Conservation (phyloP, 306 rosid species). For the Pterocarpus santalinus region DNA sequence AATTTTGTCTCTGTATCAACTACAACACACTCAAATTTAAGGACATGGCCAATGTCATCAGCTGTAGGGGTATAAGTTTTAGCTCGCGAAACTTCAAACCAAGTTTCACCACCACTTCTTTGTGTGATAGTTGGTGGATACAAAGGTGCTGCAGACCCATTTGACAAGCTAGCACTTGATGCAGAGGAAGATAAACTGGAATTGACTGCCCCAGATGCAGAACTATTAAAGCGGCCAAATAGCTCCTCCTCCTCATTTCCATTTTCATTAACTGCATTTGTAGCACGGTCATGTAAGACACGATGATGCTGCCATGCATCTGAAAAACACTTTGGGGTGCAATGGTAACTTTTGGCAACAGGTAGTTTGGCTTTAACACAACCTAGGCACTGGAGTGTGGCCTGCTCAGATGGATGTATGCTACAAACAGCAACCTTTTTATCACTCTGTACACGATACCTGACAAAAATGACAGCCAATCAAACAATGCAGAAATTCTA, state of each 20-base stretch:
- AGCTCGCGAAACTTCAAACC: slow-evolving; percentile 87
- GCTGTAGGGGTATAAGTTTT: slow-evolving; percentile 89
- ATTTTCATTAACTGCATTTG: slow-evolving; percentile 90
- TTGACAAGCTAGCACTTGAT: slow-evolving; percentile 76
- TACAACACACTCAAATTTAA: slow-evolving; percentile 92
- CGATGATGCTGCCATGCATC: slow-evolving; percentile 99
- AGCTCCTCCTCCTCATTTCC: slow-evolving; percentile 88
- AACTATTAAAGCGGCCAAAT: slow-evolving; percentile 79
- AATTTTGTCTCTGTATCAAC: slow-evolving; percentile 79
- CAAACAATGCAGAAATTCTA: neutral
- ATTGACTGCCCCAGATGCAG: slow-evolving; percentile 66
- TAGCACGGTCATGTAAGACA: slow-evolving; percentile 93
- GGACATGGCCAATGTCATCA: slow-evolving; percentile 93
- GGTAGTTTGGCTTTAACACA: slow-evolving; percentile 89
- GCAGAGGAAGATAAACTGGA: slow-evolving; percentile 69
- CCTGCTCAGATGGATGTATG: slow-evolving; percentile 94
- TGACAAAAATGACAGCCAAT: slow-evolving; percentile 53
- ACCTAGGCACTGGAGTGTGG: slow-evolving; percentile 91
- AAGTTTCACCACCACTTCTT: slow-evolving; percentile 87
- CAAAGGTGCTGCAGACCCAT: slow-evolving; percentile 80
- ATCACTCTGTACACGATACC: slow-evolving; percentile 97
- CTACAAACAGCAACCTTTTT: slow-evolving; percentile 88
- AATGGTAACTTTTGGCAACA: slow-evolving; percentile 87
- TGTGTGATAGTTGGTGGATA: slow-evolving; percentile 83
- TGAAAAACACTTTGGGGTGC: slow-evolving; percentile 90